Evolutionary conservation across 2,329 filamentous ascomycete species (phyloP).

Genomic region (Thielaviopsis ethacetica): DNA sequence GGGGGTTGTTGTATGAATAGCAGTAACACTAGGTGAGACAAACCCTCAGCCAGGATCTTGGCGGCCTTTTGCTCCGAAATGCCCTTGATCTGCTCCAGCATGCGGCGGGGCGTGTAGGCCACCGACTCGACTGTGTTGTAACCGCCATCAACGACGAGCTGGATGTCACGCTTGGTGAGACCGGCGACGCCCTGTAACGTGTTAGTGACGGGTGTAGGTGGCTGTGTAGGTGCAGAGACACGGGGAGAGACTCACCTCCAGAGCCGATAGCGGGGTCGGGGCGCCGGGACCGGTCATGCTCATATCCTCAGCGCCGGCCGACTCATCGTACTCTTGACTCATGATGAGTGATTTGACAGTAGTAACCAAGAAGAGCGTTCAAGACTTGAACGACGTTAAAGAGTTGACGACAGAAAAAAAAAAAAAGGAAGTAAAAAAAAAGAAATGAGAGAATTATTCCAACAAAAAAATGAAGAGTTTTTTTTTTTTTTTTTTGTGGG

Average conservation of each 20-base stretch:
- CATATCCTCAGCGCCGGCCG: conserved; percentile 49
- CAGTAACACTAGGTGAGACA: conserved; percentile 15
- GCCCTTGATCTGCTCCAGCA: conserved; percentile 89
- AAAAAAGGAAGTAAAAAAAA: background rate
- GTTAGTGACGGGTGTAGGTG: too few relatives aligned
- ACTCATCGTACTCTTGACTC: conserved; percentile 47
- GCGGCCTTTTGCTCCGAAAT: conserved; percentile 94
- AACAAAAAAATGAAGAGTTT: background rate
- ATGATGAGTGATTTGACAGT: conserved; percentile 18
- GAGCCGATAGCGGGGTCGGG: conserved; percentile 70
- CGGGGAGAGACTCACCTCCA: conserved; percentile 51
- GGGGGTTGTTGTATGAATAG: background rate
- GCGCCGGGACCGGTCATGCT: conserved; percentile 70
- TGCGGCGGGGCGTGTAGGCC: conserved; percentile 72
- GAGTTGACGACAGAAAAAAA: background rate
- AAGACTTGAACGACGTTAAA: background rate
- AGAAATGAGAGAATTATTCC: background rate
- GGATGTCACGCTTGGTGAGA: conserved; percentile 88
- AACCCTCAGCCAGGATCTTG: conserved; percentile 81
- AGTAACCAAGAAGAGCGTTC: background rate
- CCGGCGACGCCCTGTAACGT: conserved; percentile 61
- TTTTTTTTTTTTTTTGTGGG: conserved; percentile 2
- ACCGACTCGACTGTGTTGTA: conserved; percentile 93
- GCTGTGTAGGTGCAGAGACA: too few relatives aligned
- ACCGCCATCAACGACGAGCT: conserved; percentile 78